Base-by-base conservation (phyloP, 768 basidiomycete genomes). In the Lactarius vividus region DNA sequence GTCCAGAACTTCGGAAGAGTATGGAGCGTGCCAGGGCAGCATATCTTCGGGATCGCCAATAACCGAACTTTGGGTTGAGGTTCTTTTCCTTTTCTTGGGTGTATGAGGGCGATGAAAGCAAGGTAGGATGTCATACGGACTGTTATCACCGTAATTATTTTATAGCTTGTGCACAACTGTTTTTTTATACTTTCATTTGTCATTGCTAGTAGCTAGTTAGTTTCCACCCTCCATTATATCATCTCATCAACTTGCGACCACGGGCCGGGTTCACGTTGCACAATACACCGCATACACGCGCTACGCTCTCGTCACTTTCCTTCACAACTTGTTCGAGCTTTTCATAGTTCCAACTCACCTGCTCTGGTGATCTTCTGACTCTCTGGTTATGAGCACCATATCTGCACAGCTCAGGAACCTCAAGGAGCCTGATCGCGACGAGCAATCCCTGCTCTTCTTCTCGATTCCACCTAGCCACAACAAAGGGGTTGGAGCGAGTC, bases 401-500 rank as follows among this genome's bases (percentile, higher is more conserved):
- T 91, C 89, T 57, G 91, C 91, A 28, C 91, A 94, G 69, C 85
- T 97, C 54, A 87, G 94, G 62, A 85, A 91, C 73, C 94, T 95
- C 83, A 92, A 91, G 80, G 94, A 96, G 77, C 93, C 93, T 55
- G 88, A 90, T 8, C 94, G 88, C 77, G 94, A 96, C 62, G 88
- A 96, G 75, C 78, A 88, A 57, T 88, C 88, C 10, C 81, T 93
- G 64, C 84, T 91, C 67, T 95, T 89, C 85, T 96, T 96, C 80
- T 91, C 94, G 26, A 79, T 94, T 57, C 92, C 92, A 26, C 79
- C 85, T 49, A 73, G 61, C 10, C 71, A 71, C 40, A 49, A 57
- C 26, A 63, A 75, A 26, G 57, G 20, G 7, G 11, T 15, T 31
- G 71, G 63, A 37, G 61, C 65, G 65, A 55, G 69, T 73, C 68